Base-by-base conservation (phyloP, 2,329 filamentous ascomycete species). In the Neocatenulostroma microsporum region DNA sequence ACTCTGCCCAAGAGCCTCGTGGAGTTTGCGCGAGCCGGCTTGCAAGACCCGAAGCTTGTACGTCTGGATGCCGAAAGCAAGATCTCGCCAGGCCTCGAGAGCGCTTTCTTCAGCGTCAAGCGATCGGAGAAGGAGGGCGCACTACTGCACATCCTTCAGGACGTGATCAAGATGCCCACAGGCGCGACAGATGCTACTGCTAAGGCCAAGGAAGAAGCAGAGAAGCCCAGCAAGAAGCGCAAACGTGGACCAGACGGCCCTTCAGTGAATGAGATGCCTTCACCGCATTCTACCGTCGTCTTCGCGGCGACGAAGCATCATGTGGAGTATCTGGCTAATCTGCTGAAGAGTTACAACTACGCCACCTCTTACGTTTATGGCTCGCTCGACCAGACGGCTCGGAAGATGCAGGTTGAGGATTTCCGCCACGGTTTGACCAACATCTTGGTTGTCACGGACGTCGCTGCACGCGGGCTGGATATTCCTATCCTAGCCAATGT, bases 261-360 rank as follows among this genome's bases (percentile, higher is more conserved):
- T 2, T 71, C 72, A 23, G 64, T 67, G 21, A 76, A 69, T 27
- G 80, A 83, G 37, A 84, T 82, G 37, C 86, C 87, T 2, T 91
- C 87, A 1, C 75, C 84, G 41, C 81, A 94, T 58, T 95, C 91
- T 0, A 98, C 93, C 0, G 95, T 98, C 49, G 70, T 98, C 3
- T 98, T 98, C 55, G 78, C 85, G 1, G 84, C 89, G 2, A 96
- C 91, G 0, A 96, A 98, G 57, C 91, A 98, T 62, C 87, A 95
- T 55, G 91, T 98, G 35, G 93, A 98, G 53, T 98, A 96, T 55
- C 66, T 98, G 3, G 78, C 84, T 25, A 75, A 76, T 28, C 64
- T 98, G n/a, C 70, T 98, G n/a, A 73, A 74, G 18, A 68, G 81
- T 35, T 78, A 83, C 12, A 89, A 88, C 2, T 98, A 89, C 57